Evolutionary conservation across 805 yeast species (phyloP), one percentile per base, ranked within the genome.

Genomic region (Wickerhamomyces alni): DNA sequence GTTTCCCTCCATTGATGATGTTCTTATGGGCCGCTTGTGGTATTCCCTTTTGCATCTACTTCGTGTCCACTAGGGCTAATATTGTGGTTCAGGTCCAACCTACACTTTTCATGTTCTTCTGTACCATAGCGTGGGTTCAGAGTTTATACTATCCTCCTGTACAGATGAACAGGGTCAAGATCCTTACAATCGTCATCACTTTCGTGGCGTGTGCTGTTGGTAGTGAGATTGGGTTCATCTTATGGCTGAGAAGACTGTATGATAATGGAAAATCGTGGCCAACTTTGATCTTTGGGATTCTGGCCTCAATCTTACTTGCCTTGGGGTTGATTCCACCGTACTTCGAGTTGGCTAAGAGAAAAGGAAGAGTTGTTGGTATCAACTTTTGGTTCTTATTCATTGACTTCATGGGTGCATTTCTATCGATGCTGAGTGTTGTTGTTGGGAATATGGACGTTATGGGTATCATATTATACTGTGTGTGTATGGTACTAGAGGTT

Each of bases 291-390:
- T 74, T 88, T 50, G 98, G 97, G 12, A 74, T 86, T 19, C 43
- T 86, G 11, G 96, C 97, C 0, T 77, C 94, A 0, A 68, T 91
- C 0, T 57, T 85, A 12, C 63, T 91, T 7, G 95, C 85, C 0
- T 56, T 72, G 1, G 99, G 99, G 0, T 67, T 91, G 21, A 50
- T 91, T 0, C 98, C 97, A 0, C 97, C 97, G 2, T 91, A 91
- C 57, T 76, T 78, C 48, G 98, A 91, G 58, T 64, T 91, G 22
- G 72, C 77, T 16, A 86, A 87, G 51, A 69, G 96, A 42, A 59
- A 75, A 35, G 98, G 98, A 2, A 66, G 87, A 26, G 97, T 89
- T 1, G 78, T 88, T 1, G 99, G 99, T 0, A 82, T 91, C 53
- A 88, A 88, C 54, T 87, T 91, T 55, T 45, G 83, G 6, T 91